Evolutionary conservation across 768 basidiomycete species (phyloP), one percentile per base, ranked within the genome.

Genomic region (Tulasnella sp.): DNA sequence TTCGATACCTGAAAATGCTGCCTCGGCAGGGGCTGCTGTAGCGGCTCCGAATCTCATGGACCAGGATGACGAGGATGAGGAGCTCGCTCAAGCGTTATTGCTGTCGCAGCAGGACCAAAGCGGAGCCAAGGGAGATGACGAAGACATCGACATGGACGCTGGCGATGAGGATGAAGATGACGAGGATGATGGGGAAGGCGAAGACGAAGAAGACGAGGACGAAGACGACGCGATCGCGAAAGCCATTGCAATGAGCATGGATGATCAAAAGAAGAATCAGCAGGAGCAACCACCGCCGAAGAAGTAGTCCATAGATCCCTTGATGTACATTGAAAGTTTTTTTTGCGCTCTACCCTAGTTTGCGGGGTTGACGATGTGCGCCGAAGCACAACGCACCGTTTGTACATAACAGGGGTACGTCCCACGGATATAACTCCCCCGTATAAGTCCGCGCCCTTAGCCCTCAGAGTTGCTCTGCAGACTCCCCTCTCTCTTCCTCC

Each of bases 191-290:
- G 87, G 85, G 29, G 69, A 52, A 26, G 69, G 44, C 5, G 47
- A 70, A 22, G 35, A 36, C 34, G 67, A 36, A 22, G 92, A 90
- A 3, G 88, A 87, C 69, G 88, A 88, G 68, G 86, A 87, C 73
- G 93, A 95, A 77, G 95, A 97, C 75, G 94, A 89, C 69, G 95
- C 90, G 37, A 98, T 98, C 78, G 88, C 89, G 62, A 83, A 87
- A 62, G 97, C 96, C 16, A 98, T 97, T 76, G 88, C 88, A 79
- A 93, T 96, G 93, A 96, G 94, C 78, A 90, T 96, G 91, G 85
- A 88, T 78, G 83, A 83, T 64, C 83, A 86, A 73, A 83, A 86
- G 73, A 83, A 86, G 65, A 80, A 85, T 44, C 79, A 84, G 8
- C 65, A 74, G 62, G 66, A 36, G 36, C 41, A 62, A 29, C 22